Evolutionary conservation across 768 basidiomycete genomes (phyloP).

Genomic region (Boletus sp.): DNA sequence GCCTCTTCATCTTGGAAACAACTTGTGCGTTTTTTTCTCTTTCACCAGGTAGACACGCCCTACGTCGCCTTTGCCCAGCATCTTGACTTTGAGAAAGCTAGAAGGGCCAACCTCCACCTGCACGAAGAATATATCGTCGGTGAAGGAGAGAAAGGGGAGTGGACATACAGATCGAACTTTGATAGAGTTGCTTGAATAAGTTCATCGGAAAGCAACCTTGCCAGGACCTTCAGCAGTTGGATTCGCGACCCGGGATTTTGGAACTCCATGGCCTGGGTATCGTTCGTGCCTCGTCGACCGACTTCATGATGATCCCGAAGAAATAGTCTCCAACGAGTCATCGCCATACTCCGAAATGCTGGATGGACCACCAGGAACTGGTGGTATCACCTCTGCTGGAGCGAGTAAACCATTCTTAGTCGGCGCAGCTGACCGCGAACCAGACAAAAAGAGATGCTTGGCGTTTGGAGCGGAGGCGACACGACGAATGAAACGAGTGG

Average conservation of each 20-base stretch:
- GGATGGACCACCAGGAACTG: slow-evolving; percentile 47
- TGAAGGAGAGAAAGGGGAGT: neutral
- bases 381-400: slow-evolving; percentile 59
- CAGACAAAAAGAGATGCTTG: slow-evolving; percentile 77
- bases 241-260: slow-evolving; percentile 46
- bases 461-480: slow-evolving; percentile 97
- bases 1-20: slow-evolving; percentile 57
- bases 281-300: slow-evolving; percentile 43
- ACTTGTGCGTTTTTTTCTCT: slow-evolving; percentile 95
- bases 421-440: slow-evolving; percentile 53
- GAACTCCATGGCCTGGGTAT: slow-evolving; percentile 20
- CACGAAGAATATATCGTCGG: slow-evolving; percentile 1
- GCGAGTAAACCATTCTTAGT: slow-evolving; percentile 79
- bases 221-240: slow-evolving; percentile 48
- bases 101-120: slow-evolving; percentile 93
- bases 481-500: slow-evolving; percentile 87
- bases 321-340: slow-evolving; percentile 74
- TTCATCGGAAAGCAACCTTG: slow-evolving; percentile 79
- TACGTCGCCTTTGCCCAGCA: slow-evolving; percentile 98
- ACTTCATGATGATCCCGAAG: slow-evolving; percentile 69
- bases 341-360: slow-evolving; percentile 56
- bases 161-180: slow-evolving; percentile 78
- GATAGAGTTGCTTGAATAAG: slow-evolving; percentile 97
- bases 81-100: slow-evolving; percentile 94
- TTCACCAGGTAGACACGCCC: slow-evolving; percentile 97